A percentile compares a stretch with the other conserved stretches of the same genome.
phyloP scores from a whole-genome alignment of 2,329 filamentous ascomycete genomes.

The Aspergillus amoenus region DNA sequence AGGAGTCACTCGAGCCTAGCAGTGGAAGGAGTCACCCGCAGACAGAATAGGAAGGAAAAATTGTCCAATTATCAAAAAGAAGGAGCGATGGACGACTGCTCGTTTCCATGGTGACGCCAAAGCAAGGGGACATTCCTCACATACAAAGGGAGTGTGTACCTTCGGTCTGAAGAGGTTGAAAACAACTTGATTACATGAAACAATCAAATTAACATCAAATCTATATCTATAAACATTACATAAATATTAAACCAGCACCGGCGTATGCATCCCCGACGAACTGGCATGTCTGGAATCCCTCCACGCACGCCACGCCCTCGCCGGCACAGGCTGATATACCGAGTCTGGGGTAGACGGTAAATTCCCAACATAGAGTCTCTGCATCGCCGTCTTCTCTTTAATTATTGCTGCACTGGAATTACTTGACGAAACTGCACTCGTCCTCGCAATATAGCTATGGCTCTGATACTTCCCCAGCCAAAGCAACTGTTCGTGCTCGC shows the following conservation, averaged over 20 bases:
- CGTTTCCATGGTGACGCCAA: no score
- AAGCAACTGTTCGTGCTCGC: constrained; percentile 62
- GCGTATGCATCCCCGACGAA: constrained; percentile 2
- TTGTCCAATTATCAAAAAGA: accelerated
- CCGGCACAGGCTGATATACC: neutral
- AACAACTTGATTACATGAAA: no score
- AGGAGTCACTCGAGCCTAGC: accelerated
- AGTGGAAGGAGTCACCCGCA: no score
- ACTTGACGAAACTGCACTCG: neutral
- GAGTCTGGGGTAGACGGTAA: neutral
- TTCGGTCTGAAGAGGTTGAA: no score
- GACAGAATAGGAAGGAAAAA: no score
- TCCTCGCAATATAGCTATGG: constrained; percentile 14
- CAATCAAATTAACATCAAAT: no score
- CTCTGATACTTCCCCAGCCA: constrained; percentile 44
- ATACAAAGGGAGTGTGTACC: no score
- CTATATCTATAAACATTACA: no score
- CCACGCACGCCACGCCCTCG: neutral
- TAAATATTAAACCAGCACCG: neutral
- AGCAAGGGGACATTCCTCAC: no score
- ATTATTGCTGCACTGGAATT: neutral
- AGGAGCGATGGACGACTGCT: no score
- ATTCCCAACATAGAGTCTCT: constrained; percentile 3
- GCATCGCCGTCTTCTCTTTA: neutral
- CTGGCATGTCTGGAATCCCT: neutral